These are phyloP conservation scores for Phaffia tasmanica DNA, from an alignment of 768 basidiomycete species.

Conservation along the genomic window DNA sequence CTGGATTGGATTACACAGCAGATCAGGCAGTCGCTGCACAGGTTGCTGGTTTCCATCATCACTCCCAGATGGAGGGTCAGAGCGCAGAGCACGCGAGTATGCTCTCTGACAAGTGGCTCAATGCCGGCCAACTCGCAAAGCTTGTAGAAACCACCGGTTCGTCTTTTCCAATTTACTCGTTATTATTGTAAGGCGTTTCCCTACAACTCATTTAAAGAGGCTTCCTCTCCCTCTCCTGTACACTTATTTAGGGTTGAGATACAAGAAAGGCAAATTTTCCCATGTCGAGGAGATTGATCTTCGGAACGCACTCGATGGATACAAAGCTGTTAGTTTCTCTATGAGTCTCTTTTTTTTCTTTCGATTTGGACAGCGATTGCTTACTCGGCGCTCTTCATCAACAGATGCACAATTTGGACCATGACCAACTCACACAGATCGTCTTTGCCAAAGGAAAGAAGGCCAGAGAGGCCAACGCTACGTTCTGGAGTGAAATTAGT, in stretches of 20 bases:
- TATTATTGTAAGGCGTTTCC: background rate
- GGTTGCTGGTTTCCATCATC: background rate
- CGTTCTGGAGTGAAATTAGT: slow-evolving; percentile 77
- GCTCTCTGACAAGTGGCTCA: slow-evolving; percentile 14
- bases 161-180: too few species aligned
- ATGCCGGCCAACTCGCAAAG: slow-evolving; percentile 14
- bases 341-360: background rate
- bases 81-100: background rate
- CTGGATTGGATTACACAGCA: background rate
- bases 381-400: slow-evolving; percentile 39
- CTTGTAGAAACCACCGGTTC: slow-evolving; percentile 12
- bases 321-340: slow-evolving; percentile 3
- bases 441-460: slow-evolving; percentile 53
- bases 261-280: slow-evolving; percentile 80
- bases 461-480: slow-evolving; percentile 50
- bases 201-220: background rate
- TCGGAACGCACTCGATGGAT: slow-evolving; percentile 53
- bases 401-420: slow-evolving; percentile 43
- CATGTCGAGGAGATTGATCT: slow-evolving; percentile 62
- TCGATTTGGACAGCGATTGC: background rate
- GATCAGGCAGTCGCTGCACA: background rate
- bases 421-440: slow-evolving; percentile 50
- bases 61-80: background rate
- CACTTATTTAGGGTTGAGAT: slow-evolving; percentile 56
- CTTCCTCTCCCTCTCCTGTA: background rate